A percentile compares a stretch with the other conserved stretches of the same genome.
Conservation (phyloP, 441 rosid genomes). For the Eruca vesicaria region DNA sequence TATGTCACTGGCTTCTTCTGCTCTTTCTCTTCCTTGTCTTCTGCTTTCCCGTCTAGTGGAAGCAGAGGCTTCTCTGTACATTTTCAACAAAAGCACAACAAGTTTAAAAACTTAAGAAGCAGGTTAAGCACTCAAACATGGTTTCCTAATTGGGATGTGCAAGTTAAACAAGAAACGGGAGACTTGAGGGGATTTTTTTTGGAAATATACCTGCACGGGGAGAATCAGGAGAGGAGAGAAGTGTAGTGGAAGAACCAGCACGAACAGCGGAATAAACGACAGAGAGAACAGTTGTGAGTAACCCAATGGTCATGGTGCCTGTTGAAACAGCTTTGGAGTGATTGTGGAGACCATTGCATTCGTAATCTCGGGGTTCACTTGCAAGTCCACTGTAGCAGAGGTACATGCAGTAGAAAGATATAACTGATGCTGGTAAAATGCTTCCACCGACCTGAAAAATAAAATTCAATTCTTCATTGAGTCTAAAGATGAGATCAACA, state of each 20-base stretch:
- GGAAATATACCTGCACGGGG: slow-evolving; percentile 73
- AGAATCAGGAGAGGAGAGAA: slow-evolving; percentile 82
- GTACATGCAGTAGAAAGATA: slow-evolving; percentile 83
- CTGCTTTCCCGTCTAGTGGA: slow-evolving; percentile 74
- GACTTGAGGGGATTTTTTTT: background rate
- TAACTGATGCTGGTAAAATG: slow-evolving; percentile 86
- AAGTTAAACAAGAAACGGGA: background rate
- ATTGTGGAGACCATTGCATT: slow-evolving; percentile 85
- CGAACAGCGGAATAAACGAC: slow-evolving; percentile 94
- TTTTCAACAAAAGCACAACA: slow-evolving; percentile 20
- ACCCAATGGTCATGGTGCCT: slow-evolving; percentile 73
- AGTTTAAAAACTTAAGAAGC: background rate
- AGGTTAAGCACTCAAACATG: background rate
- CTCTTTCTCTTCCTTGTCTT: slow-evolving; percentile 68
- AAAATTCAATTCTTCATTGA: background rate
- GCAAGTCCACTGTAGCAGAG: slow-evolving; percentile 92
- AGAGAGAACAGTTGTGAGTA: slow-evolving; percentile 80
- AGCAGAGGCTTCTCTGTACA: slow-evolving; percentile 74
- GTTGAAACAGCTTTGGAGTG: slow-evolving; percentile 85
- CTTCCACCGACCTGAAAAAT: slow-evolving; percentile 73
- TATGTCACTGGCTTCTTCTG: slow-evolving; percentile 74
- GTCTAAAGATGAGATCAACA: background rate
- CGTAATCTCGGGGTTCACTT: slow-evolving; percentile 86
- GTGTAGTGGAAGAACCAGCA: slow-evolving; percentile 85
- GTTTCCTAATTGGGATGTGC: background rate